These are phyloP conservation scores for Scheffersomyces ergatensis DNA, from an alignment of 805 yeast species.

Conservation along the genomic window DNA sequence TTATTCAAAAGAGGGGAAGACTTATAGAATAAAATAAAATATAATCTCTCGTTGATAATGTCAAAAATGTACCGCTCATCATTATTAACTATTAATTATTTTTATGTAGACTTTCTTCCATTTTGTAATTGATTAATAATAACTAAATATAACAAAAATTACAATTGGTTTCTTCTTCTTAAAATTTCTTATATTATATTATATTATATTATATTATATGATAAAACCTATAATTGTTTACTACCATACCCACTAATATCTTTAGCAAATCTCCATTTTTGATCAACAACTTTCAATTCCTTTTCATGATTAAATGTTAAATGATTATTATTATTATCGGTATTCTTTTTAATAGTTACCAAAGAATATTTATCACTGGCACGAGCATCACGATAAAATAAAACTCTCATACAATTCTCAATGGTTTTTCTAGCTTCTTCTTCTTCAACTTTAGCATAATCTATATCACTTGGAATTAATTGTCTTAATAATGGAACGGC, in stretches of 20 bases:
- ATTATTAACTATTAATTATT: no score
- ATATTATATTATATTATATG: no score
- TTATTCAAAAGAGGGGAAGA: no score
- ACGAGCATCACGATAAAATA: conserved; percentile 95
- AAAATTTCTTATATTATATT: no score
- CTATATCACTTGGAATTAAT: conserved; percentile 75
- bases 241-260: conserved; percentile 90
- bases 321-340: conserved; percentile 22
- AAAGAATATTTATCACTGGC: conserved; percentile 82
- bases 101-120: no score
- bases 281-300: conserved; percentile 63
- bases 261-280: conserved; percentile 89
- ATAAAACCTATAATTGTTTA: conserved; percentile 36
- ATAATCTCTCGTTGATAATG: no score
- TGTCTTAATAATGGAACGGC: conserved; percentile 91
- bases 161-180: no score
- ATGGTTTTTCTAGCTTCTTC: conserved; percentile 76
- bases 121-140: no score
- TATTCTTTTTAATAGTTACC: conserved; percentile 57
- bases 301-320: conserved; percentile 63
- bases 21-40: no score
- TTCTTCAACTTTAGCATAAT: conserved; percentile 64
- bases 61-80: no score
- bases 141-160: no score
- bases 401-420: conserved; percentile 85